Conservation (phyloP, 495 filamentous ascomycete species). For the Penicillium lagena region DNA sequence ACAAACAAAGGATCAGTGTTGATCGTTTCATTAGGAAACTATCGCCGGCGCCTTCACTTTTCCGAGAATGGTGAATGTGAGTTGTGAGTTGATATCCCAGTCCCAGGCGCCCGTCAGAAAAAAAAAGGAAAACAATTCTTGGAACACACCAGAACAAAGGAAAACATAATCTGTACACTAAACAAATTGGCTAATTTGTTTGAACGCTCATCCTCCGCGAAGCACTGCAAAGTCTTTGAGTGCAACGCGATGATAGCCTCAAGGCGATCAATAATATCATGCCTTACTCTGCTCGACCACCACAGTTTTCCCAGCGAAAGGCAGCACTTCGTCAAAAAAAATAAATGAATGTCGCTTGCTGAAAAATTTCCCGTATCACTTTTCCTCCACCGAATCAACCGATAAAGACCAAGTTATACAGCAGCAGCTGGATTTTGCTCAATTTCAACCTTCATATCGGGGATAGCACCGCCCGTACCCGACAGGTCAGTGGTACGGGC, state of each 20-base stretch:
- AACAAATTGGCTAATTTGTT: constrained; percentile 23
- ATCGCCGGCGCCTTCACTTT: constrained; percentile 20
- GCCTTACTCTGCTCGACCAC: no score
- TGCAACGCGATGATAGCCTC: no score
- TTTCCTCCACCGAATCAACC: no score
- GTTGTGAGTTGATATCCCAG: constrained; percentile 18
- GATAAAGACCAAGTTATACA: constrained; percentile 14
- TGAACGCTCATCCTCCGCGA: constrained; percentile 3
- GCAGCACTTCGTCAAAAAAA: background rate
- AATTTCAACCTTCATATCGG: constrained; percentile 45
- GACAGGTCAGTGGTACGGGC: constrained; percentile 65
- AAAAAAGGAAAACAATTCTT: constrained; percentile 10
- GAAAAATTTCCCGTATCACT: no score
- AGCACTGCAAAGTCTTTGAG: background rate
- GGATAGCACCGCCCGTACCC: constrained; percentile 57
- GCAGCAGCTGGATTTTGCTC: constrained; percentile 26
- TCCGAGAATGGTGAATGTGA: constrained; percentile 16
- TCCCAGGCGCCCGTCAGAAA: constrained; percentile 20
- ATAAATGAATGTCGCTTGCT: background rate
- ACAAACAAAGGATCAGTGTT: constrained; percentile 9
- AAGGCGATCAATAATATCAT: no score
- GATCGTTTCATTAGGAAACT: constrained; percentile 28
- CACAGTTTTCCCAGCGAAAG: background rate
- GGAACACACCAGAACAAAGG: constrained; percentile 6
- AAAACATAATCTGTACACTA: constrained; percentile 24